Conservation (phyloP, 805 yeast species). For the Starmerella apis region DNA sequence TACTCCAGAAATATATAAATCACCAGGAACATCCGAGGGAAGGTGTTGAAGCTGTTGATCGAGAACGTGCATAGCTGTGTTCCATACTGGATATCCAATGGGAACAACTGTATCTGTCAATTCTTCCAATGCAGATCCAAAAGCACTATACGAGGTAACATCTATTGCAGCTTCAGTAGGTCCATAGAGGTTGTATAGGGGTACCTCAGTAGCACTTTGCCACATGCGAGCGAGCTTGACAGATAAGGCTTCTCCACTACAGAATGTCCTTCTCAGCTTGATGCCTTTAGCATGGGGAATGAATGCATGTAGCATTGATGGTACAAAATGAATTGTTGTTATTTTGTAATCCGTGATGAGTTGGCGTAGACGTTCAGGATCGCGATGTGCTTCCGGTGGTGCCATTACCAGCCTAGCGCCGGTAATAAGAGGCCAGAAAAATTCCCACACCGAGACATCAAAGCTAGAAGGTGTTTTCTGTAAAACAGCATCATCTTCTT, state of each 20-base stretch:
- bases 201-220: slow-evolving; percentile 9
- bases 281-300: not conserved
- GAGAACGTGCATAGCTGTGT: slow-evolving; percentile 13
- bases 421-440: slow-evolving; percentile 17
- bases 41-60: slow-evolving; percentile 12
- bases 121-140: not conserved
- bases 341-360: slow-evolving; percentile 5
- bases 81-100: slow-evolving; percentile 18
- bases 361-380: slow-evolving; percentile 4
- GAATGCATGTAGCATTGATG: slow-evolving; percentile 17
- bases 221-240: slow-evolving; percentile 6
- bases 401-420: slow-evolving; percentile 17
- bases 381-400: slow-evolving; percentile 18
- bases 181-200: slow-evolving; percentile 17
- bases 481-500: slow-evolving; percentile 5
- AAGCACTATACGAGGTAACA: slow-evolving; percentile 13
- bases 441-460: slow-evolving; percentile 21
- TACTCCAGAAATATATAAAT: slow-evolving; percentile 28
- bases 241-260: slow-evolving; percentile 19
- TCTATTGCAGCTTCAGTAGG: slow-evolving; percentile 22
- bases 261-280: slow-evolving; percentile 8
- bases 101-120: slow-evolving; percentile 2
- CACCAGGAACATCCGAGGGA: slow-evolving; percentile 27
- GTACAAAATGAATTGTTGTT: slow-evolving; percentile 19
- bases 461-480: slow-evolving; percentile 19